phyloP scores from a whole-genome alignment of 202 grass and related monocot species.

The Sporobolus alterniflorus region DNA sequence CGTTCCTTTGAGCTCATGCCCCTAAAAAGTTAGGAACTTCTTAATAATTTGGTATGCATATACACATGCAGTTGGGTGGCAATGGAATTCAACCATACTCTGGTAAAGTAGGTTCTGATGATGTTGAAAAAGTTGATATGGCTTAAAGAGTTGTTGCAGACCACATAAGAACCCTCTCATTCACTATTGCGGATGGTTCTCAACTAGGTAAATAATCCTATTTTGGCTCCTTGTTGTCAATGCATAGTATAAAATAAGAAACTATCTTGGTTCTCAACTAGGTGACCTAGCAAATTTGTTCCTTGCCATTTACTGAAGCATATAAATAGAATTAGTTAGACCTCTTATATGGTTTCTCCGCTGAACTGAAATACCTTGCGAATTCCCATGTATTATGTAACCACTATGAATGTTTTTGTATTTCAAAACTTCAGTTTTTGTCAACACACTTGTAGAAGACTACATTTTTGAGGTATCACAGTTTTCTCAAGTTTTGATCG shows the following conservation, averaged over 20 bases:
- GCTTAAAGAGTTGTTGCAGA: conserved; percentile 97
- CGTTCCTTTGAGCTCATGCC: conserved; percentile 29
- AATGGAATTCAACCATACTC: conserved; percentile 67
- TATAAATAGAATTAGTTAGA: no score
- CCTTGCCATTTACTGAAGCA: no score
- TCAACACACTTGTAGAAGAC: no score
- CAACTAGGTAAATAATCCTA: conserved; percentile 55
- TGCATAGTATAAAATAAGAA: background rate
- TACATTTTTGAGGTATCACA: no score
- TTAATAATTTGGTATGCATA: conserved; percentile 23
- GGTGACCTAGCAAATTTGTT: no score
- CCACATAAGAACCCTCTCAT: conserved; percentile 92
- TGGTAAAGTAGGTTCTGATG: conserved; percentile 74
- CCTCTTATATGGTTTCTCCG: no score
- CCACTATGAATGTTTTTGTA: no score
- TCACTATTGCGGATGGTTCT: conserved; percentile 97
- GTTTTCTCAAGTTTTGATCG: no score
- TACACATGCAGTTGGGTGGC: conserved; percentile 60
- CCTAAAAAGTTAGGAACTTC: conserved; percentile 15
- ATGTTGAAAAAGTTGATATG: conserved; percentile 93
- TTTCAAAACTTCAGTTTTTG: no score
- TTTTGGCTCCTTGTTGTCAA: conserved; percentile 1
- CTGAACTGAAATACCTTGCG: no score
- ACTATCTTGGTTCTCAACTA: background rate
- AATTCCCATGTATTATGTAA: no score